phyloP scores from a whole-genome alignment of 805 yeast species.

The Scheffersomyces stipitis region DNA sequence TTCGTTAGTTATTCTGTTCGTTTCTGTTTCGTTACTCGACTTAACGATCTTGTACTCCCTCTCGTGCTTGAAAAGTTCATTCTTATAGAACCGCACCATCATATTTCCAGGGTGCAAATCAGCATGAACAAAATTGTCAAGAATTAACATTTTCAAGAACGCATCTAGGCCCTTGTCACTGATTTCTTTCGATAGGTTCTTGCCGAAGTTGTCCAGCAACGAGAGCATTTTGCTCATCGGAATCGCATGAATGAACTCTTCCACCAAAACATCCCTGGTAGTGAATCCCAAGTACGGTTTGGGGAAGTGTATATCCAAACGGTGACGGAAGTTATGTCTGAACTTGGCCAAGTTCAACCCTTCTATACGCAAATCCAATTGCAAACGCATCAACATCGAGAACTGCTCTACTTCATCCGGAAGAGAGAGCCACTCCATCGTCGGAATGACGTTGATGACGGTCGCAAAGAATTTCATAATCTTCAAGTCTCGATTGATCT shows the following conservation, averaged over 20 bases:
- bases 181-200: constrained; percentile 59
- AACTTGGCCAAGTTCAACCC: constrained; percentile 76
- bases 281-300: constrained; percentile 65
- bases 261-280: constrained; percentile 74
- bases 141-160: constrained; percentile 85
- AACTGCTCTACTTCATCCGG: constrained; percentile 95
- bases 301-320: constrained; percentile 74
- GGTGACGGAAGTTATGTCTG: constrained; percentile 60
- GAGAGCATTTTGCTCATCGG: constrained; percentile 73
- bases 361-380: constrained; percentile 87
- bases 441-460: constrained; percentile 70
- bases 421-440: constrained; percentile 95
- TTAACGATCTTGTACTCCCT: constrained; percentile 44
- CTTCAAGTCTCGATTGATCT: constrained; percentile 74
- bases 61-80: constrained; percentile 41
- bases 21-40: constrained; percentile 44
- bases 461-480: constrained; percentile 84
- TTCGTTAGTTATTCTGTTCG: constrained; percentile 45
- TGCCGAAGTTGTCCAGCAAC: constrained; percentile 44
- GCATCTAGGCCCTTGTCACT: constrained; percentile 88
- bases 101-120: constrained; percentile 98
- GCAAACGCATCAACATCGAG: constrained; percentile 79
- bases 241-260: constrained; percentile 80
- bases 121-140: constrained; percentile 94
- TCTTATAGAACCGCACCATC: constrained; percentile 67